Percentiles rank a stretch among this genome's conserved stretches.
These are phyloP conservation scores for Dillenia turbinata DNA, from an alignment of 164 flowering plant species.

Conservation along the genomic window DNA sequence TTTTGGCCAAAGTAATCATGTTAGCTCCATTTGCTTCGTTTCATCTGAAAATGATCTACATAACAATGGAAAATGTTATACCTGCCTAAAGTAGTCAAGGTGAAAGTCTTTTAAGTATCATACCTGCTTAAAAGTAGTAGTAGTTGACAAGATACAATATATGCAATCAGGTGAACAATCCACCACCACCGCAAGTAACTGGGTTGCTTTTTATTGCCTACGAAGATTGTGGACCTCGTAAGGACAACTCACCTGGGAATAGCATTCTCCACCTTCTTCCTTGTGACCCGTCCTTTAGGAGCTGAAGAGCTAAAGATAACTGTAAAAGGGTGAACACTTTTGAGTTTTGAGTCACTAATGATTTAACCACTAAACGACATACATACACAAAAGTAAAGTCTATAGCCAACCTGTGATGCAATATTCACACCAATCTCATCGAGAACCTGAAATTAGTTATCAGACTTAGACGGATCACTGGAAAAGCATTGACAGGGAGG, in stretches of 20 bases:
- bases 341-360: background rate
- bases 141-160: too few relatives aligned
- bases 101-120: too few relatives aligned
- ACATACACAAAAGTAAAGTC: background rate
- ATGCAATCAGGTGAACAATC: too few relatives aligned
- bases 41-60: too few relatives aligned
- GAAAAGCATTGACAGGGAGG: background rate
- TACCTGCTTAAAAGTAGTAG: too few relatives aligned
- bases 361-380: background rate
- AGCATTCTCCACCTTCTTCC: slow-evolving; percentile 52
- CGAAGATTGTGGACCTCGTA: too few relatives aligned
- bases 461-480: background rate
- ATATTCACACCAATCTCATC: slow-evolving; percentile 95
- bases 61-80: too few relatives aligned
- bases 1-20: too few relatives aligned
- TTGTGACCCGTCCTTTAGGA: slow-evolving; percentile 75
- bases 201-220: too few relatives aligned
- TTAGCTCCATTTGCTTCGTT: too few relatives aligned
- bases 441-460: slow-evolving; percentile 45
- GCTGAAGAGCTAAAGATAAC: slow-evolving; percentile 68
- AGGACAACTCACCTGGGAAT: slow-evolving; percentile 32
- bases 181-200: too few relatives aligned
- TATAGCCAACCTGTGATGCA: slow-evolving; percentile 78
- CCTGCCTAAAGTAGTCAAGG: too few relatives aligned
- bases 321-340: slow-evolving; percentile 21